A percentile compares a stretch with the other conserved stretches of the same genome.
Evolutionary conservation across 768 basidiomycete genomes (phyloP).

Genomic region (Leccinum arenicola): DNA sequence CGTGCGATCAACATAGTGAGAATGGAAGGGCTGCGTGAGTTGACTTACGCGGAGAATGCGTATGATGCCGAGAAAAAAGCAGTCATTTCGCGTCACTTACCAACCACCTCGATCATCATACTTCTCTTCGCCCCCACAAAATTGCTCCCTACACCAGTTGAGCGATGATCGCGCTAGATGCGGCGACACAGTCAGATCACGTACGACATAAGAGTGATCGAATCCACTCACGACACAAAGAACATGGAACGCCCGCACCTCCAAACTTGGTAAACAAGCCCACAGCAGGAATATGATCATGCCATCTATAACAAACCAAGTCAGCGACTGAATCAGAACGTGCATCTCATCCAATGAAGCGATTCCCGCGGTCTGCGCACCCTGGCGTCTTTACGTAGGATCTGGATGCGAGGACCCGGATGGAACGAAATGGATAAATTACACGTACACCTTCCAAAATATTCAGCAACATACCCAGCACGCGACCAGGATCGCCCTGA

Average conservation of each 20-base stretch:
- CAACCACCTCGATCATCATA: constrained; percentile 99
- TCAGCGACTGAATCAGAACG: constrained; percentile 3
- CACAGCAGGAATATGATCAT: constrained; percentile 94
- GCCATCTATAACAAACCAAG: constrained; percentile 49
- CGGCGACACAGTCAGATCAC: neutral
- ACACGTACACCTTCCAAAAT: constrained; percentile 87
- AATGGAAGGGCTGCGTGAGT: constrained; percentile 73
- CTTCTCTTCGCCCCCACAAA: constrained; percentile 90
- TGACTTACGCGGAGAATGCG: neutral
- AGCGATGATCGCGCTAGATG: constrained; percentile 63
- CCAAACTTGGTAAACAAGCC: constrained; percentile 80
- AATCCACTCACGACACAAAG: constrained; percentile 65
- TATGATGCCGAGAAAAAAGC: neutral
- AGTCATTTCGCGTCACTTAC: constrained; percentile 43
- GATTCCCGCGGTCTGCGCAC: neutral
- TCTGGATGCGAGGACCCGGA: neutral
- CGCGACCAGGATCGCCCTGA: constrained; percentile 68
- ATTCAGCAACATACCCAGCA: constrained; percentile 83
- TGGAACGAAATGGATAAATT: neutral
- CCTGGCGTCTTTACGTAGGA: constrained; percentile 6
- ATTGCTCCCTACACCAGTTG: constrained; percentile 88
- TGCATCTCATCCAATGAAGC: neutral
- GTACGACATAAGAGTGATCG: neutral
- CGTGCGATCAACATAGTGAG: constrained; percentile 73
- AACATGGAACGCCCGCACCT: constrained; percentile 95